Evolutionary conservation across 352 stramenopile species (phyloP).

Genomic region (Pythium phragmitis): DNA sequence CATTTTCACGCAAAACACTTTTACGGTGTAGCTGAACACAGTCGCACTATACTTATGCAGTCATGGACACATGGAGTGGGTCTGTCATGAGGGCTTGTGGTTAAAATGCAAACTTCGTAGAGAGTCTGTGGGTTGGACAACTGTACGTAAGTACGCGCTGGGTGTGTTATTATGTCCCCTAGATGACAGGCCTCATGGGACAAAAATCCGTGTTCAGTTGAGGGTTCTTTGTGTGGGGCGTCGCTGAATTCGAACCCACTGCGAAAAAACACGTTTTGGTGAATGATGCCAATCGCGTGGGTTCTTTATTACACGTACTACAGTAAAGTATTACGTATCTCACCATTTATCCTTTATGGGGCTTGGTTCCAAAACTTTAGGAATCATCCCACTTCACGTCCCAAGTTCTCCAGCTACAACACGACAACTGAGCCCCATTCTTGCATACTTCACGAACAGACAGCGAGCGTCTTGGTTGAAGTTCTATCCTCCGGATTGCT

Average conservation of each 20-base stretch:
- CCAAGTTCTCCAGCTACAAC: not conserved
- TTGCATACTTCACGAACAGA: not conserved
- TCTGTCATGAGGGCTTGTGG: not conserved
- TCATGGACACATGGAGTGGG: not conserved
- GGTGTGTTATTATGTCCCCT: no score
- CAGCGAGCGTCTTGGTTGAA: conserved; percentile 11
- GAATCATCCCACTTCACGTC: not conserved
- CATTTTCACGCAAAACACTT: conserved; percentile 1
- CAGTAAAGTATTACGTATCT: no score
- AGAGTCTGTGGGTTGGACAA: not conserved
- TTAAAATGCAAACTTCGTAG: not conserved
- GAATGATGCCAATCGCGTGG: not conserved
- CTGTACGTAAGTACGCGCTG: not conserved
- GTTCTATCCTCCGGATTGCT: not conserved
- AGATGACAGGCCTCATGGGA: no score
- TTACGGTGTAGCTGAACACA: not conserved
- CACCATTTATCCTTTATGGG: not conserved
- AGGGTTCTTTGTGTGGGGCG: not conserved
- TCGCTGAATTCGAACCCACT: not conserved
- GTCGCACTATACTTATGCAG: not conserved
- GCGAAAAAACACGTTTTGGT: not conserved
- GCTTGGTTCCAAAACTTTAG: not conserved
- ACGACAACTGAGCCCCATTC: not conserved
- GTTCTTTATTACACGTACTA: not conserved
- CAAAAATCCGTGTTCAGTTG: not conserved